phyloP scores from a whole-genome alignment of 164 flowering plant species.

The Aristolochia contorta region DNA sequence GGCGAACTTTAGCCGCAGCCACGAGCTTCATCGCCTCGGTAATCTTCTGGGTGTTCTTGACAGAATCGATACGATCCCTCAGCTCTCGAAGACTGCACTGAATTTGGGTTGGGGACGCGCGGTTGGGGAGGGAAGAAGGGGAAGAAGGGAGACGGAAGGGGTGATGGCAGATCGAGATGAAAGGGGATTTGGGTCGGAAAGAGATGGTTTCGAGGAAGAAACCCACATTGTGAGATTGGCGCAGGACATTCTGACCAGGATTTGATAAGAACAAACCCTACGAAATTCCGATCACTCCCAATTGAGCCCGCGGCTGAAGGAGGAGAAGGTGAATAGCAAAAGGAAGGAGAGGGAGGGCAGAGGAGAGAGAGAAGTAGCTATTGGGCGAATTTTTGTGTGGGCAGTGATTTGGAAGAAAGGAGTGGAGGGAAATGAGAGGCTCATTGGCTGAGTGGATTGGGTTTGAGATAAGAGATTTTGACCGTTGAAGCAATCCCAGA shows the following conservation, averaged over 20 bases:
- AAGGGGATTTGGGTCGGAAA: slow-evolving; percentile 21
- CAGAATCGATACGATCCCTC: slow-evolving; percentile 47
- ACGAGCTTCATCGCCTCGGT: slow-evolving; percentile 95
- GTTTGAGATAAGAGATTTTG: slow-evolving; percentile 24
- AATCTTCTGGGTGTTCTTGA: slow-evolving; percentile 77
- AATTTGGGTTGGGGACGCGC: slow-evolving; percentile 13
- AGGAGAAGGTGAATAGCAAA: slow-evolving; percentile 1
- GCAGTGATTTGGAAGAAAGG: neutral
- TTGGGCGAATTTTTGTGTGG: neutral
- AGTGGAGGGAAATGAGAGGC: neutral
- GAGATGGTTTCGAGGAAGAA: slow-evolving; percentile 25
- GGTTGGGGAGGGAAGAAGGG: slow-evolving; percentile 5
- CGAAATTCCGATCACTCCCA: neutral
- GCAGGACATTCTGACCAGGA: slow-evolving; percentile 25
- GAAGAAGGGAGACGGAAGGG: slow-evolving; percentile 11
- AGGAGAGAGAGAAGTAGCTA: too few relatives aligned
- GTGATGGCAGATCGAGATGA: slow-evolving; percentile 20
- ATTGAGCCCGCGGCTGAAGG: neutral
- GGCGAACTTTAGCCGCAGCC: slow-evolving; percentile 74
- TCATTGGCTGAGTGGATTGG: slow-evolving; percentile 18
- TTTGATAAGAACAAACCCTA: neutral
- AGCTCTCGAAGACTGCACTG: slow-evolving; percentile 55
- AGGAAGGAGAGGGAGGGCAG: too few relatives aligned
- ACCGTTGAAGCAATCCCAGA: neutral
- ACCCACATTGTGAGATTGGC: slow-evolving; percentile 31